Evolutionary conservation across 495 filamentous ascomycete species (phyloP).

Genomic region (Chaetomium tenue): DNA sequence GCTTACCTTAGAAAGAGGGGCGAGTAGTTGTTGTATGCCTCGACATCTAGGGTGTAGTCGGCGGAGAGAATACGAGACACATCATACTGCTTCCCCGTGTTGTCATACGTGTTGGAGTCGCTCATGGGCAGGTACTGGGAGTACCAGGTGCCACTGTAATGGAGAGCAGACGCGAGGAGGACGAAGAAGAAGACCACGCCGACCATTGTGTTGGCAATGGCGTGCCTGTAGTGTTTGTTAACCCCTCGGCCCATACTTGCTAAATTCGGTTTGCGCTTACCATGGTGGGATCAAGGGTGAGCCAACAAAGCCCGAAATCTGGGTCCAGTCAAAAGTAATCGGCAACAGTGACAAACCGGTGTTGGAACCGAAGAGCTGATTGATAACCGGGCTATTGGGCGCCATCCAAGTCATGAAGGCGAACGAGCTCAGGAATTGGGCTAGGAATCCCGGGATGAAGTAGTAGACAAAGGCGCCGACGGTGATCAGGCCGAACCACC

Average conservation of each 20-base stretch:
- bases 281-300: slow-evolving; percentile 60
- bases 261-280: slow-evolving; percentile 33
- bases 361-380: slow-evolving; percentile 65
- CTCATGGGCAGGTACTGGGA: slow-evolving; percentile 57
- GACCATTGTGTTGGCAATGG: slow-evolving; percentile 61
- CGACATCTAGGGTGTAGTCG: slow-evolving; percentile 52
- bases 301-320: slow-evolving; percentile 56
- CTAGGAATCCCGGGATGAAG: slow-evolving; percentile 60
- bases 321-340: slow-evolving; percentile 67
- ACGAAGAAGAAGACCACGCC: slow-evolving; percentile 58
- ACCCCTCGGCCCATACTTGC: background rate
- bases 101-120: slow-evolving; percentile 61
- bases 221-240: slow-evolving; percentile 37
- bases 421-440: slow-evolving; percentile 58
- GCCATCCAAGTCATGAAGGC: slow-evolving; percentile 62
- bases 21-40: slow-evolving; percentile 59
- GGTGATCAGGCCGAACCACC: slow-evolving; percentile 57
- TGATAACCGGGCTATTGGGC: slow-evolving; percentile 62
- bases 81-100: slow-evolving; percentile 57
- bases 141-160: slow-evolving; percentile 69
- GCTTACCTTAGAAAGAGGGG: slow-evolving; percentile 58
- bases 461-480: slow-evolving; percentile 55
- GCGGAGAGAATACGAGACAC: slow-evolving; percentile 52
- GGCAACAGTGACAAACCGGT: slow-evolving; percentile 62
- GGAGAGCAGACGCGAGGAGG: slow-evolving; percentile 48